A percentile compares a stretch with the other conserved stretches of the same genome.
These are phyloP conservation scores for Lipomyces starkeyi DNA, from an alignment of 805 yeast genomes.

Conservation along the genomic window DNA sequence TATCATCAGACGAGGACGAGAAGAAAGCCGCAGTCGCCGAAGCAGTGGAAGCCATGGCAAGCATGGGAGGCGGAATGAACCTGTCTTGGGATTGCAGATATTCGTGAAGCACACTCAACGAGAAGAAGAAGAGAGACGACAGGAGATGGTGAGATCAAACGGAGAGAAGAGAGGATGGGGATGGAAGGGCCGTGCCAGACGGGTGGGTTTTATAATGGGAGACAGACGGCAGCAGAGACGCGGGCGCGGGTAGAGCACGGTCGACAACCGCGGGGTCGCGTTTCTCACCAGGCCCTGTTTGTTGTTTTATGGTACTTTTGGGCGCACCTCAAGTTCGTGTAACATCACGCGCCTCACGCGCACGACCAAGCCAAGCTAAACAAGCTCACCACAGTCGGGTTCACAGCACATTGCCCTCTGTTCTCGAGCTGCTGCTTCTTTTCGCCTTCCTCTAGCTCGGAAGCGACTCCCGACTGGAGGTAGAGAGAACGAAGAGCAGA, in stretches of 20 bases:
- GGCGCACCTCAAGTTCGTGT: background rate
- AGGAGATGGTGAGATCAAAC: too few relatives aligned
- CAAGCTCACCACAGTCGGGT: background rate
- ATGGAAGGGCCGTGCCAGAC: background rate
- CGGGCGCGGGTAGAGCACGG: slow-evolving; percentile 5
- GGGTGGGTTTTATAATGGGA: background rate
- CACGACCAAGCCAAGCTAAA: background rate
- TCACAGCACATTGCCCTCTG: background rate
- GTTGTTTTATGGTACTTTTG: slow-evolving; percentile 4
- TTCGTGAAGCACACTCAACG: background rate
- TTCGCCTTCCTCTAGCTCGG: too few relatives aligned
- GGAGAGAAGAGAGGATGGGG: background rate
- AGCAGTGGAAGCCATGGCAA: slow-evolving; percentile 7
- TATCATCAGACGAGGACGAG: slow-evolving; percentile 1
- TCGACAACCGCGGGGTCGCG: background rate
- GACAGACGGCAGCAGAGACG: slow-evolving; percentile 2
- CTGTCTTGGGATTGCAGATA: background rate
- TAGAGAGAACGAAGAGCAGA: too few relatives aligned
- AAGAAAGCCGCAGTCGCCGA: background rate
- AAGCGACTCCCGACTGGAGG: too few relatives aligned
- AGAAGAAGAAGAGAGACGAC: background rate
- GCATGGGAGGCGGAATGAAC: background rate
- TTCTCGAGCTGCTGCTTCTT: too few relatives aligned
- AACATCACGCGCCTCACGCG: background rate
- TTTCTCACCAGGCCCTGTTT: background rate